Conservation (phyloP, 257 asterid species). For the Salvia splendens region DNA sequence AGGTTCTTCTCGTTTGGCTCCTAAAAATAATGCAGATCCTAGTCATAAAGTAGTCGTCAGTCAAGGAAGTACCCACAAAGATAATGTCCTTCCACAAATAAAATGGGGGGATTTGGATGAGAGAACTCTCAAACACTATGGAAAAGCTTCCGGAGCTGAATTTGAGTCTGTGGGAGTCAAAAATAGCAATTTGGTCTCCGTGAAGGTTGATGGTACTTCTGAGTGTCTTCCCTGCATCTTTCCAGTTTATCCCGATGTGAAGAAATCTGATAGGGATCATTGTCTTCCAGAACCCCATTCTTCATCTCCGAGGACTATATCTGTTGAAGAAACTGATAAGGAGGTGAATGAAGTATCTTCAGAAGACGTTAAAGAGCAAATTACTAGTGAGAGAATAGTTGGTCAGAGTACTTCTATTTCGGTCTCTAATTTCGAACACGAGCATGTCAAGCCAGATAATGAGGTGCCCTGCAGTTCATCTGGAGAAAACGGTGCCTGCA, state of each 20-base stretch:
- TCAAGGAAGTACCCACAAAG: slow-evolving; percentile 41
- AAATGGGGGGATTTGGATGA: slow-evolving; percentile 99
- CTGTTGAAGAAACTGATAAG: slow-evolving; percentile 36
- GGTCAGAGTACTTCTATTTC: slow-evolving; percentile 36
- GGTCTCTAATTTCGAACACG: slow-evolving; percentile 35
- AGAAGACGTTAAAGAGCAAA: slow-evolving; percentile 60
- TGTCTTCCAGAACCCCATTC: slow-evolving; percentile 36
- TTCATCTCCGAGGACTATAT: slow-evolving; percentile 28
- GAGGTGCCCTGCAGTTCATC: slow-evolving; percentile 23
- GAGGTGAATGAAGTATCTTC: slow-evolving; percentile 49
- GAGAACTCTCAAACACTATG: slow-evolving; percentile 59
- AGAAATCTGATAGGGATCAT: slow-evolving; percentile 32
- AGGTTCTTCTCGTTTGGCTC: slow-evolving; percentile 36
- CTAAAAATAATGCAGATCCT: slow-evolving; percentile 31
- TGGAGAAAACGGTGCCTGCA: slow-evolving; percentile 29
- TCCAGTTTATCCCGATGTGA: slow-evolving; percentile 38
- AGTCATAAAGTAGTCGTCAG: slow-evolving; percentile 40
- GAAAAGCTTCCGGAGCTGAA: slow-evolving; percentile 50
- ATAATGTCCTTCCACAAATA: slow-evolving; percentile 56
- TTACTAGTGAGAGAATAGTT: slow-evolving; percentile 44
- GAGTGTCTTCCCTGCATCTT: slow-evolving; percentile 31
- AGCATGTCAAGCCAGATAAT: slow-evolving; percentile 34
- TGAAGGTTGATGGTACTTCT: slow-evolving; percentile 36
- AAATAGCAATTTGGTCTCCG: slow-evolving; percentile 36
- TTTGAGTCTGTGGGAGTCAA: slow-evolving; percentile 43